These are phyloP conservation scores for Cercospora sp. DNA, from an alignment of 2,329 filamentous ascomycete species.

Conservation along the genomic window DNA sequence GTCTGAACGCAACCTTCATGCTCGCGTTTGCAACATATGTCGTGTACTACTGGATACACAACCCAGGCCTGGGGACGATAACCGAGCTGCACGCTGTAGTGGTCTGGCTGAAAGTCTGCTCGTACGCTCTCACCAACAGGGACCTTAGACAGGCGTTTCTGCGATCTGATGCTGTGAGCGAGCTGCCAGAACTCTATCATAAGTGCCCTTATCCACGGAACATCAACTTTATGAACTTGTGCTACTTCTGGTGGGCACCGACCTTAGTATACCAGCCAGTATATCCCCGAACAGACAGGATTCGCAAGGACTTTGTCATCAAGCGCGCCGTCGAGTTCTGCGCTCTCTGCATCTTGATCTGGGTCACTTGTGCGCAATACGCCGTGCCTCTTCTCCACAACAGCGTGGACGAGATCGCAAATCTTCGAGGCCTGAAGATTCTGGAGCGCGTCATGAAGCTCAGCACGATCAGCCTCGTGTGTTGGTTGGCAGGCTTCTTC, in stretches of 20 bases:
- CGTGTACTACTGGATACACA: constrained; percentile 88
- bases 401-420: constrained; percentile 81
- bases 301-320: constrained; percentile 83
- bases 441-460: constrained; percentile 90
- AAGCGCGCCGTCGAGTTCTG: constrained; percentile 79
- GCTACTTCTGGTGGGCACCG: constrained; percentile 97
- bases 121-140: constrained; percentile 94
- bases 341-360: constrained; percentile 74
- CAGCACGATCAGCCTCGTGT: constrained; percentile 89
- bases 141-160: constrained; percentile 90
- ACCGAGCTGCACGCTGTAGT: constrained; percentile 90
- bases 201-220: constrained; percentile 86
- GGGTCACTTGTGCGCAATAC: constrained; percentile 93
- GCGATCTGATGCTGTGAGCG: constrained; percentile 63
- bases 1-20: constrained; percentile 78
- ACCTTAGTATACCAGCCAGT: constrained; percentile 96
- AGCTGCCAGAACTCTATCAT: constrained; percentile 77
- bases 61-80: constrained; percentile 88
- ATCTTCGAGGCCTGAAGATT: constrained; percentile 77
- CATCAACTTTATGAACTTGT: constrained; percentile 81
- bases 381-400: constrained; percentile 86
- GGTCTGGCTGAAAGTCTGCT: constrained; percentile 93
- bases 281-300: constrained; percentile 78
- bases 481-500: constrained; percentile 98
- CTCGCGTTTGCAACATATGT: constrained; percentile 75